Evolutionary conservation across 306 rosid species (phyloP), one percentile per base, ranked within the genome.

Genomic region (Heteromeles arbutifolia): DNA sequence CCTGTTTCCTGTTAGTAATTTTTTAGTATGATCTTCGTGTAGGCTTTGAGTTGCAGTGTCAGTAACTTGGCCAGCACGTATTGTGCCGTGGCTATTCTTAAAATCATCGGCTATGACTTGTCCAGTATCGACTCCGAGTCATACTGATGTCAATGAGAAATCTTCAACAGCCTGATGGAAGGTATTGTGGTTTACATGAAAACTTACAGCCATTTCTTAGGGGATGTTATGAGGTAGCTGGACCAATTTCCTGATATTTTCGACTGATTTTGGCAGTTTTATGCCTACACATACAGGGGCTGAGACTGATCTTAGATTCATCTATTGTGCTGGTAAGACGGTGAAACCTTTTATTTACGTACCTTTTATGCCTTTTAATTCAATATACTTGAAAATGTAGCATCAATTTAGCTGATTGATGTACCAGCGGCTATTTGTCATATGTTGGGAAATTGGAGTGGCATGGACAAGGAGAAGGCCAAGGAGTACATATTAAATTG

Each of bases 81-180:
- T 70, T 86, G 89, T 86, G 97, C 97, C 34, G 78, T 92, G 58
- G 87, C 97, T 29, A 89, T 92, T 73, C 85, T 95, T 79, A 95
- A 89, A 82, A 87, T 90, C 41, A 85, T 92, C 81, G 93, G 98
- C 26, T 90, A 79, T 82, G 76, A 95, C 34, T 74, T 92, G 74
- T 82, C 93, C 37, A 78, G 71, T 73, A 76, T 86, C 69, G 88
- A 89, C 76, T 85, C 88, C 29, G 87, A 88, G 57, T 41, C 54
- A 74, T 92, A 24, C 78, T 87, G 77, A 70, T 53, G 71, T 92
- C 99, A 31, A 88, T 95, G 97, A 83, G 88, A 81, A 95, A 83
- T 65, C 99, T 95, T 84, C 99, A 95, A 82, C 97, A 90, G 81
- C 92, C 97, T 28, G 99, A 92, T 90, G 99, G 98, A 78, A 90